Conservation (phyloP, 2,329 filamentous ascomycete species). For the Ceratocystis lukuohia region DNA sequence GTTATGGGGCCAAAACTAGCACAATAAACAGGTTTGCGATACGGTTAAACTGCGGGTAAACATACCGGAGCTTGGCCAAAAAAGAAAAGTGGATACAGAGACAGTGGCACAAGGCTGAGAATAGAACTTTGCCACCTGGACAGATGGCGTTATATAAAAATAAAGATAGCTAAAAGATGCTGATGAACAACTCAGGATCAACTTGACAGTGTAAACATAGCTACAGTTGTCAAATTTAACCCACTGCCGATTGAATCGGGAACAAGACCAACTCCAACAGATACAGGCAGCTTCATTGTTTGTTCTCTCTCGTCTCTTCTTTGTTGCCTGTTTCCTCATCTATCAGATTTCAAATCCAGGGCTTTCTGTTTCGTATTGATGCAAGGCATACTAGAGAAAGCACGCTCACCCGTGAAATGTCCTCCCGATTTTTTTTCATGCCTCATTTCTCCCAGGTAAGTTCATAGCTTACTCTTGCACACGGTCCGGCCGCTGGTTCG, state of each 20-base stretch:
- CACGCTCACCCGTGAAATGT: not conserved
- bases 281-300: not conserved
- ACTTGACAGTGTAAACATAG: not conserved
- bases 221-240: not conserved
- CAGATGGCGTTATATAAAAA: not conserved
- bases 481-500: not conserved
- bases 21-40: not conserved
- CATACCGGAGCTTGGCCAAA: not conserved
- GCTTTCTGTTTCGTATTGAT: not conserved
- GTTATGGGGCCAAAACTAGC: not conserved
- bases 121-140: not conserved
- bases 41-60: not conserved
- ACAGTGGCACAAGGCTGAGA: conserved; percentile 4
- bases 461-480: not conserved
- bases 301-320: not conserved
- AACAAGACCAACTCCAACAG: not conserved
- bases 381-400: not conserved
- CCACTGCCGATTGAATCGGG: not conserved
- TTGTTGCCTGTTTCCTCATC: not conserved
- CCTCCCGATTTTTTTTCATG: not conserved
- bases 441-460: not conserved
- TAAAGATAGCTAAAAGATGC: not conserved
- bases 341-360: not conserved
- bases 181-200: not conserved
- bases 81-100: not conserved